phyloP scores from a whole-genome alignment of 2,329 filamentous ascomycete species.

The Reticulascus tulasneorum region DNA sequence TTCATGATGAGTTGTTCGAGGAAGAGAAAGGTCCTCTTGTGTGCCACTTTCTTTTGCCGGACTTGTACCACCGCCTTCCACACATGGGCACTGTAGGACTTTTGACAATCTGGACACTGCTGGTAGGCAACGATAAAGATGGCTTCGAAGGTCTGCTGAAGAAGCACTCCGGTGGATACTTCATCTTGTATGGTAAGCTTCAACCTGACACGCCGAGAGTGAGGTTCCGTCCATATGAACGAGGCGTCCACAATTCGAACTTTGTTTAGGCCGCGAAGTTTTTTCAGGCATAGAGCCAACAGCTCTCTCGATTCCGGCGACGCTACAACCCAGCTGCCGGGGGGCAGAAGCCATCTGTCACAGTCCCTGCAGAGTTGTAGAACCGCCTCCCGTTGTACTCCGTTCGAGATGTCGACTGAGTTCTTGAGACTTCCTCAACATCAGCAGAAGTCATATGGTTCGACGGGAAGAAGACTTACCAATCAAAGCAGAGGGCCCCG shows the following conservation, averaged over 20 bases:
- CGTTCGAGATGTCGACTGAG: conserved; percentile 86
- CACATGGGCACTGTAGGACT: conserved; percentile 94
- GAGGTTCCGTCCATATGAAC: conserved; percentile 98
- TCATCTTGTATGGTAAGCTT: conserved; percentile 87
- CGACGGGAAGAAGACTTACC: conserved; percentile 27
- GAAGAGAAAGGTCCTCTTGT: conserved; percentile 72
- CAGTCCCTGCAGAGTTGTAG: conserved; percentile 92
- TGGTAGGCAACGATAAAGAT: conserved; percentile 87
- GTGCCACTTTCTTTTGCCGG: conserved; percentile 90
- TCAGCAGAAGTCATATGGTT: neutral
- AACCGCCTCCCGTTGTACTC: conserved; percentile 85
- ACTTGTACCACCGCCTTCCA: conserved; percentile 94
- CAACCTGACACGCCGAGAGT: conserved; percentile 86
- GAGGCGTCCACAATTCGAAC: conserved; percentile 92
- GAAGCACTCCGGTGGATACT: conserved; percentile 58
- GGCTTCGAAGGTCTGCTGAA: conserved; percentile 95
- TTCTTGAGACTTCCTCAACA: conserved; percentile 60
- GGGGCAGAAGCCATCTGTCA: conserved; percentile 88
- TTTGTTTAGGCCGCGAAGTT: conserved; percentile 80
- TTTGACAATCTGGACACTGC: conserved; percentile 91
- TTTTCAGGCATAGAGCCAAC: conserved; percentile 84
- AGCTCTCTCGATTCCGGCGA: conserved; percentile 86
- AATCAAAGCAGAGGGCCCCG: conserved; percentile 92
- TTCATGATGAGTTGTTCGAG: conserved; percentile 96
- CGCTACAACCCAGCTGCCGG: conserved; percentile 80